Conservation (phyloP, 192 early-diverging fungal genomes). For the Lunasporangiospora selenospora region DNA sequence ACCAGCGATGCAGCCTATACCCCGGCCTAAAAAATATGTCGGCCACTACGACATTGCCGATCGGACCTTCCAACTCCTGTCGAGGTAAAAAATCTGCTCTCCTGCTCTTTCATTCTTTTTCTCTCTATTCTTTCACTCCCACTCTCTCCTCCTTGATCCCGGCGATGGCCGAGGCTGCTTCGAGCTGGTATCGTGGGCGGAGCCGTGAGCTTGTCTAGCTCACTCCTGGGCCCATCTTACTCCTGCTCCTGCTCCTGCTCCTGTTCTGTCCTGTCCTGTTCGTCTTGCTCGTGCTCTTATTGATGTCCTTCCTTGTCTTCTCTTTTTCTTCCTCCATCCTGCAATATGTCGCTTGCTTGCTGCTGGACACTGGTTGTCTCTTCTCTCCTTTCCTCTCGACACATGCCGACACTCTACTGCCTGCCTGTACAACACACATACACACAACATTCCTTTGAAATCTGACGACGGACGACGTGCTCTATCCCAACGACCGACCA, state of each 20-base stretch:
- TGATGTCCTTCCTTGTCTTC: no score
- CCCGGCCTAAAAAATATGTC: constrained; percentile 32
- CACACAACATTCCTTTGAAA: no score
- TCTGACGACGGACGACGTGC: no score
- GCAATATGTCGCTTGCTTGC: no score
- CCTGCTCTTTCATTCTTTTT: not conserved
- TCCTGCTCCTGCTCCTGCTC: not conserved
- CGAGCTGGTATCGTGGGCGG: no score
- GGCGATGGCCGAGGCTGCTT: not conserved
- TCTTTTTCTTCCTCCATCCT: no score
- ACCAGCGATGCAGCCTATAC: not conserved
- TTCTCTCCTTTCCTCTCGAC: no score
- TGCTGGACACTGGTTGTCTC: no score
- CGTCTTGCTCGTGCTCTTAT: not conserved
- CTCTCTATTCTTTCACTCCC: not conserved
- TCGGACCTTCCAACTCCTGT: constrained; percentile 43
- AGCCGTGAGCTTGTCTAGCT: not conserved
- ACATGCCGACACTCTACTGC: no score
- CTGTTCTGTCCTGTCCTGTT: not conserved
- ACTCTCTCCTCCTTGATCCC: not conserved
- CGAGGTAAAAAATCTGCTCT: constrained; percentile 11
- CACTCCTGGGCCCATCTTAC: not conserved
- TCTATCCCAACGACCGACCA: no score
- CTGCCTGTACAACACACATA: no score
- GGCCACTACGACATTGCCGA: constrained; percentile 49